Evolutionary conservation across 2,329 filamentous ascomycete genomes (phyloP), one percentile per base, ranked within the genome.

Genomic region (Ramichloridium luteum): DNA sequence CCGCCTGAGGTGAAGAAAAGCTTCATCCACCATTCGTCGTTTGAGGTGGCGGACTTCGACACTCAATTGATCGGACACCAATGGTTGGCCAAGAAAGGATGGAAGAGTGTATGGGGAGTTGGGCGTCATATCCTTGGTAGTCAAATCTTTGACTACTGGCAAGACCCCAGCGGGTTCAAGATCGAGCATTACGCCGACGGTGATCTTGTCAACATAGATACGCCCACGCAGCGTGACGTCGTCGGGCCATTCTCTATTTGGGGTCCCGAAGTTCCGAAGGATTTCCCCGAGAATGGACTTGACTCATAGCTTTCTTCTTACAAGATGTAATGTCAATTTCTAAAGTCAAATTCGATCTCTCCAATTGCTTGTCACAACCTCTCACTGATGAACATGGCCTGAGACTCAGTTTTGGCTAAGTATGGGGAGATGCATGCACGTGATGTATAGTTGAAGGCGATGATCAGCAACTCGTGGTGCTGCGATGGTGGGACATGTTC

Each of bases 21-120:
- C n/a, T 23, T 23, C 20, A 23, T 23, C n/a, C 76, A 81, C 48
- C 77, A 81, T 54, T 69, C 68, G 12, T 72, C 67, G 2, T 81
- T 75, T 40, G 77, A 81, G 53, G 74, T 77, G 3, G 68, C 77
- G 44, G 74, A 81, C 50, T 77, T 77, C 45, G 77, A 82, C 48
- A 69, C 71, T 2, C 77, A 81, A 56, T 61, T 71, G 17, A 58
- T 81, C 2, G 77, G 77, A 1, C 77, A 81, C 52, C 67, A 77
- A 44, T 80, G 72, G 70, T 58, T 81, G 34, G 60, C 61, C 2
- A 57, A 70, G 37, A 70, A 73, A 49, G 71, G 70, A 1, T 77
- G 77, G 47, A 64, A 65, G 46, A 68, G 65, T 42, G 74, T 74
- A 40, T 82, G 77, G 77, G 77, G 77, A 2, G 69, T 81, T 0